Base-by-base conservation (phyloP, 352 stramenopile species). In the Phytophthora lateralis region DNA sequence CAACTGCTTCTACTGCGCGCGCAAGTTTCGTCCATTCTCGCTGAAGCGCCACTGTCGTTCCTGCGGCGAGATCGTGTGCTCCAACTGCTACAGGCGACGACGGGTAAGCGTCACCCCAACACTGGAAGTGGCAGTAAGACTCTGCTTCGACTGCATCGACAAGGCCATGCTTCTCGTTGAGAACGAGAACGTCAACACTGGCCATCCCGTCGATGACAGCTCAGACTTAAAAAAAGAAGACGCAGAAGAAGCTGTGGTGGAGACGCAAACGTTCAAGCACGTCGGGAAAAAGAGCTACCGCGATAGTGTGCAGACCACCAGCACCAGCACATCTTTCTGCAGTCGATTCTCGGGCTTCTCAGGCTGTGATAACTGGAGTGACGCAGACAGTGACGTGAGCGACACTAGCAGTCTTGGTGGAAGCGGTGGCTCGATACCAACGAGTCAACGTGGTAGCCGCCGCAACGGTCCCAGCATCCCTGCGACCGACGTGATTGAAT, bases 141-240 rank as follows among this genome's bases (percentile, higher is more conserved):
- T 95, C 11, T 95, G 85, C 66, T 85, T 91, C 8, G 80, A 90
- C 52, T 95, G 85, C 55, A 82, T 95, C 45, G 82, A 90, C 65
- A 89, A 89, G 47, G 75, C 77, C 39, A 82, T 75, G 65, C 76
- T 79, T 6, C 24, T 63, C 4, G 48, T 44, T 42, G 67, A 75
- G 42, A 66, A 32, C 14, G 48, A 69, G 1, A 27, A 26, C 32
- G 29, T 74, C 12, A 49, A 55, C 6, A 42, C n/a, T n/a, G 59
- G 39, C 24, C 34, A 27, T 4, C 42, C 55, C 6, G 55, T 66
- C 24, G 46, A 49, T 21, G 71, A 66, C 17, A 47, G 48, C 12
- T 50, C 37, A 7, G 42, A 52, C 4, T 47, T 41, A 0, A 50
- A 39, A 6, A 55, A 76, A 6, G 52, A 54, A 1, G 51, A 55